phyloP scores from a whole-genome alignment of 2,329 filamentous ascomycete genomes.

The Cercospora canescens region DNA sequence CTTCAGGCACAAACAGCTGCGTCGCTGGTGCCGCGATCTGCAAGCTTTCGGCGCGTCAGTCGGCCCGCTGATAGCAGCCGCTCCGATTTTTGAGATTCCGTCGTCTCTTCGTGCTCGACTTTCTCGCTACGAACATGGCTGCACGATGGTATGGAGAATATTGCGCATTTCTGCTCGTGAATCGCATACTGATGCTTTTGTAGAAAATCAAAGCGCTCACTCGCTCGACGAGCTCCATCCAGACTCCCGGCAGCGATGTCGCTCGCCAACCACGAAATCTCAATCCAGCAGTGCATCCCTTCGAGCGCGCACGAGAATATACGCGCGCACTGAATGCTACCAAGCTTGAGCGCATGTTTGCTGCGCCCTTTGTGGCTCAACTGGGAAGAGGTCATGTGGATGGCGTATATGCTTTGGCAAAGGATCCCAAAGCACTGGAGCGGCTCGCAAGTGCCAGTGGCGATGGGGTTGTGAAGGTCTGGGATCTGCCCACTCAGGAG shows the following conservation, averaged over 20 bases:
- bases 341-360: conserved; percentile 92
- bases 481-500: conserved; percentile 73
- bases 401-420: conserved; percentile 59
- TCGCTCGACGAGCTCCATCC: conserved; percentile 63
- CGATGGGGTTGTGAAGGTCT: conserved; percentile 92
- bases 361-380: conserved; percentile 78
- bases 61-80: background rate
- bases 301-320: conserved; percentile 87
- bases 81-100: conserved; percentile 10
- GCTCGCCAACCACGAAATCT: conserved; percentile 68
- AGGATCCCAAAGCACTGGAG: conserved; percentile 49
- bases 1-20: conserved; percentile 8
- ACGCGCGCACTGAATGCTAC: conserved; percentile 78
- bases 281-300: conserved; percentile 84
- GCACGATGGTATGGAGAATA: conserved; percentile 21
- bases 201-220: conserved; percentile 67
- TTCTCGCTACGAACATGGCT: conserved; percentile 16
- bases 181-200: background rate
- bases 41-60: conserved; percentile 8
- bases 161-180: background rate
- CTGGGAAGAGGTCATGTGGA: conserved; percentile 91
- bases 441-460: conserved; percentile 75
- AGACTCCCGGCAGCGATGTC: conserved; percentile 66
- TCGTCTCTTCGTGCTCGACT: background rate
- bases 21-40: background rate